phyloP scores from a whole-genome alignment of 2,329 filamentous ascomycete species.

The Fusarium xylarioides region DNA sequence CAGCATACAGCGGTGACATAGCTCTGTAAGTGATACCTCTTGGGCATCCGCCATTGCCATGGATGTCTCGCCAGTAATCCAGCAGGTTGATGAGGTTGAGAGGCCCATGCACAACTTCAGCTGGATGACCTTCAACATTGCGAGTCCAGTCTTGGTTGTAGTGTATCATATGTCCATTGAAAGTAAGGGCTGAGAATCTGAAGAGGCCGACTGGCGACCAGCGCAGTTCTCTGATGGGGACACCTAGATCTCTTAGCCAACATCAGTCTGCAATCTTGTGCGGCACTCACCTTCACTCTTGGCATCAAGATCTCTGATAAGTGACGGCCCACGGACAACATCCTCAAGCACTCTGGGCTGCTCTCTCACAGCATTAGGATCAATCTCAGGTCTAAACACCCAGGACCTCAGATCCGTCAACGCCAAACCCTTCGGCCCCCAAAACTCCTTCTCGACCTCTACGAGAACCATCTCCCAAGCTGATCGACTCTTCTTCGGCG shows the following conservation, averaged over 20 bases:
- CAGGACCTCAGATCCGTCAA: slow-evolving; percentile 65
- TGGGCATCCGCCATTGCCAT: slow-evolving; percentile 43
- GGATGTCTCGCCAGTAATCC: slow-evolving; percentile 69
- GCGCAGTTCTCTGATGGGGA: slow-evolving; percentile 45
- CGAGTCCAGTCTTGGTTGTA: slow-evolving; percentile 74
- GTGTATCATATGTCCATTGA: slow-evolving; percentile 88
- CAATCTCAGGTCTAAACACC: slow-evolving; percentile 54
- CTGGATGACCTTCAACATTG: slow-evolving; percentile 73
- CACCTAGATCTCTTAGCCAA: slow-evolving; percentile 16
- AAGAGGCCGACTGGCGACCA: slow-evolving; percentile 69
- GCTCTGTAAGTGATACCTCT: slow-evolving; percentile 71
- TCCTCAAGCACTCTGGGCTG: slow-evolving; percentile 5
- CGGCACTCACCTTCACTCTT: slow-evolving; percentile 9
- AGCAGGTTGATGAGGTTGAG: slow-evolving; percentile 78
- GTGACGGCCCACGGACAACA: slow-evolving; percentile 38
- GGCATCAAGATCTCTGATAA: slow-evolving; percentile 34
- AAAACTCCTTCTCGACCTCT: slow-evolving; percentile 68
- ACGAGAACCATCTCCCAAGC: slow-evolving; percentile 72
- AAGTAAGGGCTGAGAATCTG: slow-evolving; percentile 84
- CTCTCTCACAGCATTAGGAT: slow-evolving; percentile 23
- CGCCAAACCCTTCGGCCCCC: slow-evolving; percentile 59
- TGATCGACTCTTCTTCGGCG: slow-evolving; percentile 62
- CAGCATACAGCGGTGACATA: slow-evolving; percentile 74
- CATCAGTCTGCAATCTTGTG: fast-evolving
- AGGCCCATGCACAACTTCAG: slow-evolving; percentile 82